phyloP scores from a whole-genome alignment of 257 asterid genomes.

The Gentiana macrophylla region DNA sequence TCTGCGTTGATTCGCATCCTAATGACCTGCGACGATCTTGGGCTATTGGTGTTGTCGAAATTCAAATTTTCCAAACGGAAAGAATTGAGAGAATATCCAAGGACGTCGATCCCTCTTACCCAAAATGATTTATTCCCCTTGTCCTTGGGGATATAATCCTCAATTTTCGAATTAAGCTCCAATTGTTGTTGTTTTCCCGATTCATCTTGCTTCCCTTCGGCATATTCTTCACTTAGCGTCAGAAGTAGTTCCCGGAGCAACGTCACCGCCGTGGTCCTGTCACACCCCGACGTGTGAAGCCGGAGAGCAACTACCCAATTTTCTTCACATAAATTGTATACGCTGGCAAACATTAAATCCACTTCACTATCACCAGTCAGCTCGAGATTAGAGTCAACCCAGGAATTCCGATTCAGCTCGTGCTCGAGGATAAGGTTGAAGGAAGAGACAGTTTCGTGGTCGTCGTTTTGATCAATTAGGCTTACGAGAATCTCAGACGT shows the following conservation, averaged over 20 bases:
- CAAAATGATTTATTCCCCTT: conserved; percentile 62
- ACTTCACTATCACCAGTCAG: conserved; percentile 19
- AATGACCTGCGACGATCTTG: conserved; percentile 49
- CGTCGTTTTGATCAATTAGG: conserved; percentile 3
- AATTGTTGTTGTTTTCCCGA: conserved; percentile 4
- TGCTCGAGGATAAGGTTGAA: conserved; percentile 70
- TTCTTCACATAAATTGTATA: conserved; percentile 27
- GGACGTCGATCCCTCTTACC: conserved; percentile 85
- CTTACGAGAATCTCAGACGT: conserved; percentile 45
- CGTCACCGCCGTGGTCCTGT: conserved; percentile 55
- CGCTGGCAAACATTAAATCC: conserved; percentile 53
- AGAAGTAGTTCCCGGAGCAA: conserved; percentile 43
- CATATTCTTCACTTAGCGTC: conserved; percentile 17
- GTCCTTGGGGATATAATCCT: conserved; percentile 61
- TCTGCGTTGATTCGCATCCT: conserved; percentile 42
- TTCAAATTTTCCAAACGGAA: conserved; percentile 46
- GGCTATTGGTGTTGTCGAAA: conserved; percentile 38
- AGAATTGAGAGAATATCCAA: conserved; percentile 71
- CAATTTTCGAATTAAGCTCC: conserved; percentile 49
- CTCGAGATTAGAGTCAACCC: conserved; percentile 25
- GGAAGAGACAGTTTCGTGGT: conserved; percentile 19
- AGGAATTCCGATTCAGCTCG: conserved; percentile 51
- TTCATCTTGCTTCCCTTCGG: conserved; percentile 18
- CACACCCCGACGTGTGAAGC: conserved; percentile 76
- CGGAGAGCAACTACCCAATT: conserved; percentile 47